A percentile compares a stretch with the other conserved stretches of the same genome.
phyloP scores from a whole-genome alignment of 345 rosid genomes.

The Linum tenue region DNA sequence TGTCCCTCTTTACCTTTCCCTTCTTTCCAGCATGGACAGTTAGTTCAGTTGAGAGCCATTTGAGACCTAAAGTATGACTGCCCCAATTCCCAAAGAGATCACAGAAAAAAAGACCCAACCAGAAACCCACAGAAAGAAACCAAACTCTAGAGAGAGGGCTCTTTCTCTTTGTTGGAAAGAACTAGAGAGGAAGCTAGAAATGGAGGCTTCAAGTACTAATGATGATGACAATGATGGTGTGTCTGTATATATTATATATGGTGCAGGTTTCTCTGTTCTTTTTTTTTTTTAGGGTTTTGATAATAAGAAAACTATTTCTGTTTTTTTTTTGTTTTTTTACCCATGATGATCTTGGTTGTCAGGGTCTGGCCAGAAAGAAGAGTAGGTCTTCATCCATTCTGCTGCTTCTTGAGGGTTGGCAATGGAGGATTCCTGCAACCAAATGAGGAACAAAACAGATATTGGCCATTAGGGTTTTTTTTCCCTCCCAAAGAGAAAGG shows the following conservation, averaged over 20 bases:
- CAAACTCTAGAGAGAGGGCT: slow-evolving; percentile 13
- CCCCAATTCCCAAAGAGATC: slow-evolving; percentile 1
- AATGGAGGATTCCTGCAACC: slow-evolving; percentile 72
- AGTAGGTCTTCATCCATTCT: slow-evolving; percentile 86
- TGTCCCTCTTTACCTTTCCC: slow-evolving; percentile 16
- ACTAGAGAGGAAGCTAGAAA: slow-evolving; percentile 2
- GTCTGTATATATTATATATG: slow-evolving; percentile 1
- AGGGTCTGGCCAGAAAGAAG: slow-evolving; percentile 93
- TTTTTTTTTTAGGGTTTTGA: background rate
- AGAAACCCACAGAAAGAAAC: slow-evolving; percentile 12
- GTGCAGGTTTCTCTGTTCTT: slow-evolving; percentile 9
- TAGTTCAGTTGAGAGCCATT: slow-evolving; percentile 39
- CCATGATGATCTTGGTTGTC: slow-evolving; percentile 99
- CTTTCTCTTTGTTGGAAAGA: slow-evolving; percentile 22
- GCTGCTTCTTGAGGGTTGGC: slow-evolving; percentile 90
- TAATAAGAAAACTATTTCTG: background rate
- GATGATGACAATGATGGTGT: slow-evolving; percentile 37
- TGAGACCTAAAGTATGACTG: slow-evolving; percentile 19
- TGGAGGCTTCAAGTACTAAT: slow-evolving; percentile 26
- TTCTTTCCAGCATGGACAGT: slow-evolving; percentile 46
- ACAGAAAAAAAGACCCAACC: slow-evolving; percentile 8
- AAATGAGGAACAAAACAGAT: too few species aligned
- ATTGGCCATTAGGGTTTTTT: slow-evolving; percentile 22
- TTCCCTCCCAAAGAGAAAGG: slow-evolving; percentile 13
- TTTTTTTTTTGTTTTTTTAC: slow-evolving; percentile 37